phyloP scores from a whole-genome alignment of 179 eudicot genomes.

The Silene coronaria region DNA sequence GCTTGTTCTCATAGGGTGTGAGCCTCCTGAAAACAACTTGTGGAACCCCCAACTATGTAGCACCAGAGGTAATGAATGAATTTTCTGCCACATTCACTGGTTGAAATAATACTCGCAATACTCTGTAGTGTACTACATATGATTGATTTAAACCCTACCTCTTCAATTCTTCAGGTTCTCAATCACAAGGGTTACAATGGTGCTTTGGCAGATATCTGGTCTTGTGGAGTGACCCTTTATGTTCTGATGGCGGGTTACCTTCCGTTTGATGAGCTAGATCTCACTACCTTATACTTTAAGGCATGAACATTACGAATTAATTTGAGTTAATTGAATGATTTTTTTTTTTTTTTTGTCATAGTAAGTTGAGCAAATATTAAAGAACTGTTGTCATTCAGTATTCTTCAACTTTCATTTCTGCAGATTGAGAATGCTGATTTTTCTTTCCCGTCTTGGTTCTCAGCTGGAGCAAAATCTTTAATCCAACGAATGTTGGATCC shows the following conservation, averaged over 20 bases:
- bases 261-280: conserved; percentile 95
- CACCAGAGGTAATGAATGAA: conserved; percentile 71
- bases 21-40: conserved; percentile 84
- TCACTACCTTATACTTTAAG: conserved; percentile 82
- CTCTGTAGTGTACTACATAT: neutral
- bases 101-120: neutral
- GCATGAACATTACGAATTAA: conserved; percentile 36
- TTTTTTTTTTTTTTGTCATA: neutral
- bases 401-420: conserved; percentile 11
- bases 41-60: conserved; percentile 97
- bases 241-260: conserved; percentile 94
- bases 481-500: conserved; percentile 80
- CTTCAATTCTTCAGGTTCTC: conserved; percentile 50
- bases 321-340: neutral
- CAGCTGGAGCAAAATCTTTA: conserved; percentile 74
- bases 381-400: neutral
- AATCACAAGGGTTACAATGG: conserved; percentile 95
- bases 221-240: conserved; percentile 92
- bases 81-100: neutral
- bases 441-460: conserved; percentile 87
- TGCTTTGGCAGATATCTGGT: conserved; percentile 92
- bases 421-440: conserved; percentile 84
- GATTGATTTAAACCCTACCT: neutral
- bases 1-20: conserved; percentile 50
- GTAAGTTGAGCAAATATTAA: neutral